Evolutionary conservation across 306 rosid species (phyloP), one percentile per base, ranked within the genome.

Genomic region (Medicago ruthenica): DNA sequence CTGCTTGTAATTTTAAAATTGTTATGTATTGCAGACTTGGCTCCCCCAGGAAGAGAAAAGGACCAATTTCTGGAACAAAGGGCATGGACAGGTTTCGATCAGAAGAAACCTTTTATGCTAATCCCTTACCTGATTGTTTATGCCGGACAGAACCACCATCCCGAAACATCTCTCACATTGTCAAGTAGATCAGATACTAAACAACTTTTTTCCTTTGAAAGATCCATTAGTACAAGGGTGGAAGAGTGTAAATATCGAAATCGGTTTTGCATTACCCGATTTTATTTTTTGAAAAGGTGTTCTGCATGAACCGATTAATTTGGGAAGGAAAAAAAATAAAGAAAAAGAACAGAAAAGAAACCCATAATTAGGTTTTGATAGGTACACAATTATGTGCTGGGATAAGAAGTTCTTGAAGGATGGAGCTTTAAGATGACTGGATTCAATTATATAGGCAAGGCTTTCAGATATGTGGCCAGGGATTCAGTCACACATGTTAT

Each of bases 51-150:
- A 93, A 89, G 83, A 93, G 98, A 79, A 91, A 87, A 80, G 98
- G 98, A 48, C 97, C 98, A 18, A 83, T 88, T 66, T 84, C 98
- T n/a, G 98, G 98, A 75, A 93, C 96, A 24, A 93, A 74, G 82
- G 90, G 88, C 71, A 87, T 79, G 79, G 91, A 91, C 2, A 91
- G 98, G 74, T 93, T 91, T 74, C 97, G 98, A 14, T 93, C 96
- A 9, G 98, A 93, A 83, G 97, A 93, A 80, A 78, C 97, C 34
- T 93, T 93, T 68, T 93, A 91, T 62, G 87, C 87, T 54, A 91
- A 93, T 72, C 93, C 98, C 58, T 81, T 88, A 66, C 97, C 98
- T 0, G 96, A 93, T 79, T 93, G 98, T 84, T 80, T 93, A 80
- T 93, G 98, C 80, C 86, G 79, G 79, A 81, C 75, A 68, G 84